These are phyloP conservation scores for Cardamine occulta DNA, from an alignment of 345 rosid species.

Conservation along the genomic window DNA sequence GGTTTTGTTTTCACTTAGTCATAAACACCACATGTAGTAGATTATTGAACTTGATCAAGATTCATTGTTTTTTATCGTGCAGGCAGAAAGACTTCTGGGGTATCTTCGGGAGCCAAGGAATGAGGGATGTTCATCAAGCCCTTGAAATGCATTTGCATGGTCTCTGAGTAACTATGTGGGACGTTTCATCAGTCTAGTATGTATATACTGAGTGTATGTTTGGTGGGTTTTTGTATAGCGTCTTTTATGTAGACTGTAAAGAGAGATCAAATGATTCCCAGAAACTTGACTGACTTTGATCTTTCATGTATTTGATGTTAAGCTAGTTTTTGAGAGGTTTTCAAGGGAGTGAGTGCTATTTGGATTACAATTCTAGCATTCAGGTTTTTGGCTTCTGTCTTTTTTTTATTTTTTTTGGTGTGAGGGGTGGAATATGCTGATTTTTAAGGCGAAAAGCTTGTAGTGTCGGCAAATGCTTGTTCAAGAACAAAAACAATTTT, in stretches of 20 bases:
- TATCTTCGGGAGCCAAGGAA: slow-evolving; percentile 76
- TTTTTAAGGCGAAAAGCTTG: slow-evolving; percentile 43
- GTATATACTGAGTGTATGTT: slow-evolving; percentile 56
- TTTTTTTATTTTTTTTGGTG: neutral
- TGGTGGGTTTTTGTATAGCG: slow-evolving; percentile 60
- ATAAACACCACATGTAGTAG: neutral
- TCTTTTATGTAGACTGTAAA: slow-evolving; percentile 46
- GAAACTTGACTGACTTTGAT: slow-evolving; percentile 33
- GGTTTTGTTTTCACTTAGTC: neutral
- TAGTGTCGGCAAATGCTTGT: slow-evolving; percentile 38
- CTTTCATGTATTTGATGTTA: slow-evolving; percentile 37
- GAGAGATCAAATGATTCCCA: slow-evolving; percentile 30
- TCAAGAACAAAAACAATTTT: slow-evolving; percentile 13
- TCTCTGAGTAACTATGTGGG: neutral
- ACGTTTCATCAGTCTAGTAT: slow-evolving; percentile 41
- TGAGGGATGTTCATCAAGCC: slow-evolving; percentile 61
- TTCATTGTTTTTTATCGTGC: slow-evolving; percentile 34
- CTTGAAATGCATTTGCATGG: slow-evolving; percentile 39
- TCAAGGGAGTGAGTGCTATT: slow-evolving; percentile 17
- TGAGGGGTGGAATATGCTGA: slow-evolving; percentile 37
- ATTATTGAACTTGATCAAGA: slow-evolving; percentile 12
- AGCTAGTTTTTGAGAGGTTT: slow-evolving; percentile 47
- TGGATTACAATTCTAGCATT: slow-evolving; percentile 35
- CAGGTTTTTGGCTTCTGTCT: slow-evolving; percentile 31
- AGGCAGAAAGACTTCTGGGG: slow-evolving; percentile 90